A percentile compares a stretch with the other conserved stretches of the same genome.
These are phyloP conservation scores for Aspergillus intermedius DNA, from an alignment of 2,329 filamentous ascomycete species.

Conservation along the genomic window DNA sequence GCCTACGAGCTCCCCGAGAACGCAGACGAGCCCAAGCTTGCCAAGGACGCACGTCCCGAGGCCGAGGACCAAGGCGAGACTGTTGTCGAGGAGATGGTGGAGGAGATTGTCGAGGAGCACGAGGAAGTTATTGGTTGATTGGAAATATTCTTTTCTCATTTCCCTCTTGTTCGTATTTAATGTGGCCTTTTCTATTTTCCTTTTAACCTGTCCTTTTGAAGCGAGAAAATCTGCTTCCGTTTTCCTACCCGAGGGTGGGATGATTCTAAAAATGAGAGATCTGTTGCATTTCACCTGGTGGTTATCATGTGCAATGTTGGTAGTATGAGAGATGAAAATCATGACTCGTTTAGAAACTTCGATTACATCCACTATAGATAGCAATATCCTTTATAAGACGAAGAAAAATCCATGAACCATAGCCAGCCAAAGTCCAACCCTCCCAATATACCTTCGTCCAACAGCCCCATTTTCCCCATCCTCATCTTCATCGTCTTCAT, in stretches of 20 bases:
- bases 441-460: slow-evolving; percentile 1
- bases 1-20: slow-evolving; percentile 61
- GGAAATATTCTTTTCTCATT: slow-evolving; percentile 19
- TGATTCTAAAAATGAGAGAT: slow-evolving; percentile 21
- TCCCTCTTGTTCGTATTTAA: slow-evolving; percentile 11
- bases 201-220: slow-evolving; percentile 21
- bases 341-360: slow-evolving; percentile 4
- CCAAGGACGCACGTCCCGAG: slow-evolving; percentile 44
- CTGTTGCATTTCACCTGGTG: slow-evolving; percentile 16
- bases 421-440: neutral
- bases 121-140: slow-evolving; percentile 63
- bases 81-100: slow-evolving; percentile 81
- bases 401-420: slow-evolving; percentile 1
- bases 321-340: slow-evolving; percentile 23
- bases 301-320: slow-evolving; percentile 16
- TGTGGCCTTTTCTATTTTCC: slow-evolving; percentile 18
- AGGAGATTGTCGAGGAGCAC: slow-evolving; percentile 73
- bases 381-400: neutral
- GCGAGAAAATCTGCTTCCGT: slow-evolving; percentile 6
- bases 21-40: slow-evolving; percentile 52
- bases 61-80: slow-evolving; percentile 62
- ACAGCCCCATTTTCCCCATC: neutral
- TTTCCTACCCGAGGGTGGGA: slow-evolving; percentile 9
- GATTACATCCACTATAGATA: slow-evolving; percentile 3
- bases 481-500: neutral